Conservation (phyloP, 129 eudicot genomes). For the Lactuca sativa region DNA sequence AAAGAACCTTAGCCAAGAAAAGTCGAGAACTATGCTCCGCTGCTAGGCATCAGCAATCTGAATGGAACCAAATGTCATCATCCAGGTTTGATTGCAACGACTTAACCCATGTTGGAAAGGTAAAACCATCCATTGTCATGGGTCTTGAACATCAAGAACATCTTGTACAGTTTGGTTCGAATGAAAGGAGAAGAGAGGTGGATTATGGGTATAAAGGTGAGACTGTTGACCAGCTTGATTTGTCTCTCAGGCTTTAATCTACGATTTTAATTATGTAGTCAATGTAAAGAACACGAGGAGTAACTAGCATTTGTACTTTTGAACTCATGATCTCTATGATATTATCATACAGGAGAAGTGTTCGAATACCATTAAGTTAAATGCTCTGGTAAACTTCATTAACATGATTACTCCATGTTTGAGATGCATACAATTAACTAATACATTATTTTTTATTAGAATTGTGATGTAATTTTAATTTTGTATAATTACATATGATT, state of each 20-base stretch:
- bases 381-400: background rate
- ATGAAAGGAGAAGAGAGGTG: background rate
- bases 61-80: constrained; percentile 18
- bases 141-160: constrained; percentile 28
- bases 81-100: constrained; percentile 24
- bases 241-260: constrained; percentile 33
- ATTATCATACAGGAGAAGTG: background rate
- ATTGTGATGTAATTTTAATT: too few relatives aligned
- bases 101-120: constrained; percentile 24
- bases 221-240: constrained; percentile 30
- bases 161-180: constrained; percentile 7
- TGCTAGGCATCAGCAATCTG: constrained; percentile 33
- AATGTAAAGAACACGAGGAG: background rate
- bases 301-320: constrained; percentile 9
- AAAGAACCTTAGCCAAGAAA: constrained; percentile 81
- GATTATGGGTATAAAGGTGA: constrained; percentile 29
- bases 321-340: background rate
- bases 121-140: background rate
- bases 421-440: background rate
- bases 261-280: background rate
- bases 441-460: too few relatives aligned
- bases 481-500: too few relatives aligned
- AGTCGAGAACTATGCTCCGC: constrained; percentile 50
- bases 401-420: background rate
- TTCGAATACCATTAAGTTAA: background rate